Conservation (phyloP, 2,329 filamentous ascomycete genomes). For the Nemania diffusa region DNA sequence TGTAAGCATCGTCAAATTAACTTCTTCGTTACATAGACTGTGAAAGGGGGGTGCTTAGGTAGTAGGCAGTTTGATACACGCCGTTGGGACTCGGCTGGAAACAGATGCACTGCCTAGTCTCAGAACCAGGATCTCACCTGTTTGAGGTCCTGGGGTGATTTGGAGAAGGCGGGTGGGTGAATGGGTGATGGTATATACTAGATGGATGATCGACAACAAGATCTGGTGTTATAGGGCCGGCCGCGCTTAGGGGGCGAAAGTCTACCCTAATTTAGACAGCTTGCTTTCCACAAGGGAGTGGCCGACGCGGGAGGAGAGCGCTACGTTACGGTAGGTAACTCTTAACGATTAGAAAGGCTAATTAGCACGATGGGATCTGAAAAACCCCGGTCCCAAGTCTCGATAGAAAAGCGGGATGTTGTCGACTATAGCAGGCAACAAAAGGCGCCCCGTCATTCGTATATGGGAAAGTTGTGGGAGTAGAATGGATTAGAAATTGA, state of each 20-base stretch:
- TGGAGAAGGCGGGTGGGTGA: slow-evolving; percentile 24
- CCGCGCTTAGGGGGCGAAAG: slow-evolving; percentile 26
- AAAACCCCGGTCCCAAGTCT: slow-evolving; percentile 32
- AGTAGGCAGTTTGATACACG: slow-evolving; percentile 26
- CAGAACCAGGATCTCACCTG: slow-evolving; percentile 24
- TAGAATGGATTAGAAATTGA: slow-evolving; percentile 15
- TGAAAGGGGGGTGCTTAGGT: slow-evolving; percentile 1
- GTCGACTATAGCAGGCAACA: slow-evolving; percentile 26
- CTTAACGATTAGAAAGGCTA: slow-evolving; percentile 31
- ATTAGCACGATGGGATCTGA: slow-evolving; percentile 25
- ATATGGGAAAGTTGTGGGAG: slow-evolving; percentile 23
- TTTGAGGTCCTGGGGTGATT: slow-evolving; percentile 19
- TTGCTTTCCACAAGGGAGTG: slow-evolving; percentile 27
- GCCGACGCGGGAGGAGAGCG: slow-evolving; percentile 25
- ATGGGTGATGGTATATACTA: slow-evolving; percentile 30
- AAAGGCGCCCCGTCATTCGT: slow-evolving; percentile 32
- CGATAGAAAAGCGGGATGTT: slow-evolving; percentile 28
- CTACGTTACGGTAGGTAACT: slow-evolving; percentile 34
- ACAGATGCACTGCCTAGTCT: slow-evolving; percentile 25
- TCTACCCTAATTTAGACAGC: slow-evolving; percentile 30
- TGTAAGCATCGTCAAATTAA: slow-evolving; percentile 35
- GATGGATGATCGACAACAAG: slow-evolving; percentile 28
- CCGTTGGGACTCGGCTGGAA: slow-evolving; percentile 5
- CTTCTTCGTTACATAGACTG: slow-evolving; percentile 17
- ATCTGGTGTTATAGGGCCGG: slow-evolving; percentile 30